Conservation (phyloP, 352 stramenopile species). For the Phytophthora meadii region DNA sequence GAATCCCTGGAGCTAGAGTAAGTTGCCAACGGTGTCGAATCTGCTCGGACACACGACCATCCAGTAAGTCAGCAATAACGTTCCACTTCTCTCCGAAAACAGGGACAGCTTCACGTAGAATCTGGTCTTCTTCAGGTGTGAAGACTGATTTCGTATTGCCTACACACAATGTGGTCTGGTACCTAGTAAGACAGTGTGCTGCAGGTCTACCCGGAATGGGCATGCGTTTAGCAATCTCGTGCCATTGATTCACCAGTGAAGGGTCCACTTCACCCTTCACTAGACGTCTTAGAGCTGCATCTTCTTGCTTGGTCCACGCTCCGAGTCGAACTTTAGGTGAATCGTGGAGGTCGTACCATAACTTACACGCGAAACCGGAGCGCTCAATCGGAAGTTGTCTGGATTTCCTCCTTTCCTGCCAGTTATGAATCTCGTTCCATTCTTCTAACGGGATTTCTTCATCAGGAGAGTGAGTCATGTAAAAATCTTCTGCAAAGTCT, state of each 20-base stretch:
- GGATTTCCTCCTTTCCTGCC: conserved; percentile 35
- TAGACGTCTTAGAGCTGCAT: conserved; percentile 44
- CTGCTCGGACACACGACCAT: conserved; percentile 75
- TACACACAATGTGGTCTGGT: conserved; percentile 58
- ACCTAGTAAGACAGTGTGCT: conserved; percentile 63
- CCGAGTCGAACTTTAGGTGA: conserved; percentile 55
- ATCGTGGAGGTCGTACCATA: conserved; percentile 80
- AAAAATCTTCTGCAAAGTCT: conserved; percentile 51
- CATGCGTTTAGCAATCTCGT: conserved; percentile 57
- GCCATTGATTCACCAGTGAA: conserved; percentile 56
- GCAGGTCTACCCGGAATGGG: conserved; percentile 51
- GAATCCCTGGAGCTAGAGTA: conserved; percentile 65
- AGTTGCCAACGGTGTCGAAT: conserved; percentile 81
- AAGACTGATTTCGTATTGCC: conserved; percentile 54
- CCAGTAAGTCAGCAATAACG: conserved; percentile 78
- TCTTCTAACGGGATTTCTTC: conserved; percentile 45
- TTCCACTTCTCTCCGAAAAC: conserved; percentile 86
- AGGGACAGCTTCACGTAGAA: conserved; percentile 57
- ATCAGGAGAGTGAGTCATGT: conserved; percentile 15
- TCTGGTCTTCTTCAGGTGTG: conserved; percentile 54
- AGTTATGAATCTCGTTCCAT: conserved; percentile 57
- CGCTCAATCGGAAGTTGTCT: conserved; percentile 57
- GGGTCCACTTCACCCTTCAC: conserved; percentile 50
- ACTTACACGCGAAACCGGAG: conserved; percentile 71
- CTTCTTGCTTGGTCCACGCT: conserved; percentile 67